Evolutionary conservation across 1,139 yeast species (phyloP), one percentile per base, ranked within the genome.

Genomic region (Magnusiomyces paraingens): DNA sequence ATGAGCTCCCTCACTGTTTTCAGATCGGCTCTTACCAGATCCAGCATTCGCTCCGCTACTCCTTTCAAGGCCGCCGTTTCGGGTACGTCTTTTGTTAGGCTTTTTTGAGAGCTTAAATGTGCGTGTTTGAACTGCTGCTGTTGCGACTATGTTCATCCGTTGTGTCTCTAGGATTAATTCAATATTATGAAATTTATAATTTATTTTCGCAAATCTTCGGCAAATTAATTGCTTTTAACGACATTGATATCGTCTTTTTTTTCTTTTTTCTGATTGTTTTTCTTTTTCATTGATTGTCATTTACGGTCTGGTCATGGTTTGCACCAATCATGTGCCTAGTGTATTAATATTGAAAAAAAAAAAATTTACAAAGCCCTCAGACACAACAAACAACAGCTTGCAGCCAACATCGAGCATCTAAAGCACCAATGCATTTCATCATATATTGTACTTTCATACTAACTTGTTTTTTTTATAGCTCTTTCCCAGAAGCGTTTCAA

Each of bases 401-500:
- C n/a, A 42, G n/a, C n/a, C 32, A 26, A 4, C 29, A 38, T 3
- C 11, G 5, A 38, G 45, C 55, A 56, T 38, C 55, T 52, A 12
- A 43, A 35, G 12, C 29, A 18, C 22, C 43, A 14, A 20, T 32
- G 29, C 17, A 17, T 17, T 22, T 26, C 17, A 15, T 17, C 22
- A 11, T 18, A 11, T 15, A 12, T 14, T 21, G 2, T 20, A 5
- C 17, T 8, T 18, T 40, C 40, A 12, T 47, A 2, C 38, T 32
- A 48, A 21, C 11, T 20, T 40, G 14, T 20, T 42, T 21, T 20
- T 29, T 14, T 20, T 43, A 6, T 52, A 50, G 55, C 57, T 46
- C 48, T 50, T 11, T 18, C 56, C 20, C 61, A 55, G 50, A 58
- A 55, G 52, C 59, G 61, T 51, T 59, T 62, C 54, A 57, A 56